Base-by-base conservation (phyloP, 2,329 filamentous ascomycete species). In the Ceratocystis variospora region DNA sequence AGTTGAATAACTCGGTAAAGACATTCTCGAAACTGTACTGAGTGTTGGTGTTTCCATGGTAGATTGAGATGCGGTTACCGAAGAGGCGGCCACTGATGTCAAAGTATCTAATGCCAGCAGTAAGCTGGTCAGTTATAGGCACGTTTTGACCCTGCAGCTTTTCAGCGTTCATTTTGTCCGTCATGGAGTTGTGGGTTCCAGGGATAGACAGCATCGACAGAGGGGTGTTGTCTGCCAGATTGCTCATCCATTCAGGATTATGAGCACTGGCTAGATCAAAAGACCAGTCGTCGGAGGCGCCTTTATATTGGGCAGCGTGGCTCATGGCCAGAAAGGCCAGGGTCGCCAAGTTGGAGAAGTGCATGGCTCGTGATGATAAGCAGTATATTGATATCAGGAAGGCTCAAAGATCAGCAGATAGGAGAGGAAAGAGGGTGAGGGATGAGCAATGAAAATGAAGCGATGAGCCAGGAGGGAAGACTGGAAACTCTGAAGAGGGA, bases 111-210 rank as follows among this genome's bases (percentile, higher is more conserved):
- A 81, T 69, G 4, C 80, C 80, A 2, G 77, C 75, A 33, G 71
- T 65, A 45, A 81, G 76, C 72, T 81, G 80, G 17, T 72, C 73
- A 15, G 66, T 69, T 22, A 82, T 73, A 41, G 37, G 37, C 10
- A 41, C 10, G 37, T 41, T 41, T 15, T 41, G 37, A 1, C 37
- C 3, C 37, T 41, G 10, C 37, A 41, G 37, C 37, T 41, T 41
- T 5, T 15, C 37, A 10, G 8, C 0, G 68, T 75, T 74, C 69
- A 74, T 74, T 72, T 82, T 79, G 70, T 78, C 80, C 25, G 80
- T 81, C 76, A 81, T 77, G 41, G 79, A 80, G 71, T 82, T 79
- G 72, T 82, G 80, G 1, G 80, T 81, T 45, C 80, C 80, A 0
- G 79, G 80, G 68, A 82, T 77, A 62, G 78, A 79, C 55, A 82